Evolutionary conservation across 2,329 filamentous ascomycete genomes (phyloP), one percentile per base, ranked within the genome.

Genomic region (Aspergillus hiratsukae): DNA sequence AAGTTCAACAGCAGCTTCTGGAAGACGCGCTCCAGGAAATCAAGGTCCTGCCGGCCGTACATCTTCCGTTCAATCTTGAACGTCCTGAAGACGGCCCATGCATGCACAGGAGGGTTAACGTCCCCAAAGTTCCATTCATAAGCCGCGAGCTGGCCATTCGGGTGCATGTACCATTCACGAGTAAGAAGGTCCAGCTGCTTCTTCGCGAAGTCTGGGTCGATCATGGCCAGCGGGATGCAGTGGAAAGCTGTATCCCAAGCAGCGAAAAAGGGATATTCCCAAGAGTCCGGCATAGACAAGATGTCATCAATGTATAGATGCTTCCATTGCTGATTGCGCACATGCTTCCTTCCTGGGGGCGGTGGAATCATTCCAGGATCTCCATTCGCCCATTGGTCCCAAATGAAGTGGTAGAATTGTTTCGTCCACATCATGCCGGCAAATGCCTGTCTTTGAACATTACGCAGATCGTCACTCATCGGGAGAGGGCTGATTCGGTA

Each of bases 31-130:
- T 97, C 93, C 9, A 97, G 82, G 75, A 97, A 97, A 74, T 97
- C 94, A 31, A 97, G 80, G 71, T 97, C 93, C 69, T 97, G 91
- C 35, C 90, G 86, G 43, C 93, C 94, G 67, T 97, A 97, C 80
- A 97, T 85, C 78, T 97, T 97, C 64, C 94, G 87, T 79, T 97
- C 93, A 61, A 97, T 97, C 77, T 97, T 97, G 86, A 97, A 97
- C 0, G 90, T 90, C 56, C 94, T 84, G 80, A 97, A 97, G 0
- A 91, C 90, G 1, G 93, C 87, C 93, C 93, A 97, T 0, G 93
- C 94, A 72, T 97, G 93, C 1, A 97, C 93, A 0, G 93, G 93
- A 27, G 93, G 93, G 66, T 97, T 97, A 61, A 97, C 93, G 67
- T 97, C 94, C 53, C 92, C 88, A 76, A 97, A 97, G 71, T 97